Base-by-base conservation (phyloP, 176 grass and related monocot species). In the Avena atlantica region DNA sequence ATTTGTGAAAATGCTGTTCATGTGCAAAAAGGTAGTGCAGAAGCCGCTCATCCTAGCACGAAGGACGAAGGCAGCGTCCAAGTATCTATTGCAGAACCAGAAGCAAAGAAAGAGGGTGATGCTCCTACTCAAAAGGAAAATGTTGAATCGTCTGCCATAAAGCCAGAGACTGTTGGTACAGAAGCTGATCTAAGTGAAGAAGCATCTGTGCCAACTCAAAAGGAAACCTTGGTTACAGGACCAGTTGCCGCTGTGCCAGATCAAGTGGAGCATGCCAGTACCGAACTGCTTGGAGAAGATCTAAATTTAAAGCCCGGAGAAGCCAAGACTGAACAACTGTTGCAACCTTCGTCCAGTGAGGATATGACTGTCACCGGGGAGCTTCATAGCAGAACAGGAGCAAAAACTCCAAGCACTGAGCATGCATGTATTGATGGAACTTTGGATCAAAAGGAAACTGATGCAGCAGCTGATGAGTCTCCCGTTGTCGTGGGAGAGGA, bases 1-100 rank as follows among this genome's bases (percentile, higher is more conserved):
- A 50, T 76, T 69, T 63, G 48, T 76, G 78, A 76, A 86, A 25
- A 78, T 86, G 45, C 14, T 86, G 25, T 50, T 78, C 63, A 65
- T 88, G 44, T 78, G 81, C 24, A 78, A 37, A 74, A 67, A 12
- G 48, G 57, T 58, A 66, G 17, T 50, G 21, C 13, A 42, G 59
- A 69, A 81, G 49, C 49, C 58, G 74, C 74, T 50, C 50, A 37
- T 57, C 51, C 31, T 25, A 31, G 20, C 66, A 83, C 12, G 57
- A 9, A 3, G 65, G 50, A 53, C 11, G 66, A 23, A 10, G 27
- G 29, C 19, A 70, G 50, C 2, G 20, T 70, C 31, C 66, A 58
- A 71, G 65, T 8, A 37, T 53, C 49, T 71, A 14, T 31, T 2
- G 17, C 45, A 51, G 79, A 69, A 53, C 25, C 25, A 81, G 62